These are phyloP conservation scores for Sphaerobolus stellatus DNA, from an alignment of 1,284 basidiomycete species.

Conservation along the genomic window DNA sequence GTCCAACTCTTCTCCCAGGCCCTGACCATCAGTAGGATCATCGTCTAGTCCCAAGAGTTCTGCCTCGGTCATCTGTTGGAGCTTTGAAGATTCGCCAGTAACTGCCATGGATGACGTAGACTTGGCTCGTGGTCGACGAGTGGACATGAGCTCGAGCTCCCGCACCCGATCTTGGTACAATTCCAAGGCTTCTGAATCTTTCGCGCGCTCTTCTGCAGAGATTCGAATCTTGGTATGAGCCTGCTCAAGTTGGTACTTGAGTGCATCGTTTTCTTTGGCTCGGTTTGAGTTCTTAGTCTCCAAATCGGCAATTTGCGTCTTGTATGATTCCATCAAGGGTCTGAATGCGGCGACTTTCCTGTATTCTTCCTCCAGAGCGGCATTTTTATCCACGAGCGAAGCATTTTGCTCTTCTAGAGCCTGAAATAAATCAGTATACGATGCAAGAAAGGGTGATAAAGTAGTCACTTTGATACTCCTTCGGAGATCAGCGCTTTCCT, in stretches of 20 bases:
- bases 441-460: conserved; percentile 3
- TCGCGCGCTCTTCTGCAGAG: conserved; percentile 66
- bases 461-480: conserved; percentile 75
- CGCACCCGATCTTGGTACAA: conserved; percentile 89
- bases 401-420: conserved; percentile 91
- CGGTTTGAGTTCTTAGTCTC: conserved; percentile 69
- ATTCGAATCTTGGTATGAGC: conserved; percentile 68
- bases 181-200: conserved; percentile 83
- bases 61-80: conserved; percentile 41
- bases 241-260: conserved; percentile 78
- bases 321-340: conserved; percentile 91
- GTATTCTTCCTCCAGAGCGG: conserved; percentile 87
- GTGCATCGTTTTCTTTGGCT: conserved; percentile 67
- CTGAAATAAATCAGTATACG: conserved; percentile 37
- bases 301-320: conserved; percentile 79
- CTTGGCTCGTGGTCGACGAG: conserved; percentile 12
- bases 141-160: conserved; percentile 76
- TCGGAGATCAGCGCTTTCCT: conserved; percentile 87
- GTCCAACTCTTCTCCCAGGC: conserved; percentile 82
- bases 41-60: conserved; percentile 43
- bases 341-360: conserved; percentile 85
- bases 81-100: conserved; percentile 19
- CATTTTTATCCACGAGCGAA: conserved; percentile 87
- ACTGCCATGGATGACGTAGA: conserved; percentile 10
- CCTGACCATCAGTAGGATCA: conserved; percentile 45